Base-by-base conservation (phyloP, 2,329 filamentous ascomycete species). In the Botrytis cinerea region DNA sequence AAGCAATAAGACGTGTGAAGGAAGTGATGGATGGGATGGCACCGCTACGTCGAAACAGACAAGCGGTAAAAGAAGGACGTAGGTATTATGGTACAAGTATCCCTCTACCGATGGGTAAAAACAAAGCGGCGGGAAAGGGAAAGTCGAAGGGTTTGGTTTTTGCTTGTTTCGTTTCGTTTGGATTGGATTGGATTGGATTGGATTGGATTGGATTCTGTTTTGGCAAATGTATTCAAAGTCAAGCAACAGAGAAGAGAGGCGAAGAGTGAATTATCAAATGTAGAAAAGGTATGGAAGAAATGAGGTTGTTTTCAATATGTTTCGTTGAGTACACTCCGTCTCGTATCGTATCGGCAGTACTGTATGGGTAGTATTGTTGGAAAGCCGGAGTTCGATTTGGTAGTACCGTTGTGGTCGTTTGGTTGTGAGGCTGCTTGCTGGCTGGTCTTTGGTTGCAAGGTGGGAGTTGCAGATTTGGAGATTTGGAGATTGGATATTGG, bases 111-210 rank as follows among this genome's bases (percentile, higher is more conserved):
- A 35, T 35, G 5, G 48, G 2, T 54, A 54, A 54, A 54, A 28
- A 40, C 63, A 67, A 67, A 67, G 63, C 45, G 22, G 32, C 59
- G 73, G 57, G 74, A 75, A 46, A 20, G 72, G 57, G 74, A 75
- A 78, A 80, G 80, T 75, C 45, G 75, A 76, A 77, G 2, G 59
- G 72, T 78, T 76, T 32, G 59, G 72, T 78, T 76, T 76, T 74
- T 76, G 75, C 75, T 57, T n/a, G 32, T 32, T 32, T 32, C 32
- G 32, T 32, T 77, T 74, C 14, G 10, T 68, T 43, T 35, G n/a
- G 9, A 28, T 57, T 28, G 40, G 9, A 5, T 35, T 70, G 28
- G 28, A 28, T 28, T 28, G 28, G 28, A 28, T 28, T 28, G 28
- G 28, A 28, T 43, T 35, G n/a, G 9, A 28, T 57, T 28, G 40